Base-by-base conservation (phyloP, 768 basidiomycete species). In the Agrocybe praecox region DNA sequence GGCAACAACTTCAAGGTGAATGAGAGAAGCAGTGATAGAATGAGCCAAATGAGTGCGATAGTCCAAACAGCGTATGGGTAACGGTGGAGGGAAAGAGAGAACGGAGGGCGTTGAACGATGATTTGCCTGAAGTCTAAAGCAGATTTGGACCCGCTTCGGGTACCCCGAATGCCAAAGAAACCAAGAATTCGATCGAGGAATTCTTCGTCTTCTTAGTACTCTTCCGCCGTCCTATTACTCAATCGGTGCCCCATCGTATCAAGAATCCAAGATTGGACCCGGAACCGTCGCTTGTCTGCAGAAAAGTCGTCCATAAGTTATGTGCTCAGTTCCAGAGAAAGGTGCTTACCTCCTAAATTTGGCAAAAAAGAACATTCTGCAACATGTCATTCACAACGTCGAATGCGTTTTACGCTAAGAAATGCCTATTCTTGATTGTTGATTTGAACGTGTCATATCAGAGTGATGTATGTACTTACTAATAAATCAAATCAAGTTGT, bases 171-270 rank as follows among this genome's bases (percentile, higher is more conserved):
- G 44, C 48, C 59, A 55, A 46, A 40, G 36, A 36, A 56, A 53
- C 55, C 56, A 46, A 43, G 40, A 60, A 56, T 43, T 47, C 51
- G 46, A 52, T 49, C 48, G 26, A 56, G 46, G 23, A 56, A 54
- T 44, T 61, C 60, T 52, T 54, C 47, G 49, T 49, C 49, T 55
- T 19, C 26, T 29, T 33, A 34, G 23, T 55, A 45, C 36, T 45
- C 56, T 55, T 61, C 60, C 60, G 60, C 56, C 56, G 52, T 58
- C 60, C 60, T 55, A 61, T 61, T 61, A 61, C 52, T 61, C 56
- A 58, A 55, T 53, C 56, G 40, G 34, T 24, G 12, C 46, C 24
- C 53, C 46, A 14, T 32, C 19, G 17, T 45, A 49, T 46, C 12
- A 33, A 17, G 24, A 45, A 11, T n/a, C 36, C 5, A 14, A 40